These are phyloP conservation scores for Liriodendron chinense DNA, from an alignment of 164 flowering plant genomes.

Conservation along the genomic window DNA sequence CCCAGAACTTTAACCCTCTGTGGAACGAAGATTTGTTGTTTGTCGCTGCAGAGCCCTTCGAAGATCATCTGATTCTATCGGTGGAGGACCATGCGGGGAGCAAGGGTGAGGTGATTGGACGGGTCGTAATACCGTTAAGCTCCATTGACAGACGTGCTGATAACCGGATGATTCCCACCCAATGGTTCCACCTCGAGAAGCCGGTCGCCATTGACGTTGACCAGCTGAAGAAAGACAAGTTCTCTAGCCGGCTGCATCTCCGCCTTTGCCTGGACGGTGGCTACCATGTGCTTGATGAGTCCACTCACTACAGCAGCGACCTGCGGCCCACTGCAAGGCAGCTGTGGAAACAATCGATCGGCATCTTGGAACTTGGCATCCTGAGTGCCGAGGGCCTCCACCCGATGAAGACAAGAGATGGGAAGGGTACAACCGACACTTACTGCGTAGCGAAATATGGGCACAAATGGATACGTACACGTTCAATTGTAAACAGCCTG, in stretches of 20 bases:
- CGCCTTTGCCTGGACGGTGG: constrained; percentile 91
- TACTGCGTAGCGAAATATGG: constrained; percentile 92
- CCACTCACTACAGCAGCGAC: constrained; percentile 88
- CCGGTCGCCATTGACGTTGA: constrained; percentile 68
- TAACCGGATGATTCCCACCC: constrained; percentile 65
- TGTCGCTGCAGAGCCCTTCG: constrained; percentile 94
- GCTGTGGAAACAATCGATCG: constrained; percentile 79
- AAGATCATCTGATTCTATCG: constrained; percentile 69
- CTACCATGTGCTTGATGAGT: constrained; percentile 92
- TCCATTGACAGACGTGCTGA: constrained; percentile 80
- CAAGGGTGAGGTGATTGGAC: constrained; percentile 85
- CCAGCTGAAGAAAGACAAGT: constrained; percentile 76
- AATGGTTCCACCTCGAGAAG: constrained; percentile 84
- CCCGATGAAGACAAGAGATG: constrained; percentile 86
- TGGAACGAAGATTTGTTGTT: constrained; percentile 92
- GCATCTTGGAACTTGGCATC: constrained; percentile 82
- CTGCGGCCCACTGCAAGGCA: constrained; percentile 91
- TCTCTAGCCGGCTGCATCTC: constrained; percentile 71
- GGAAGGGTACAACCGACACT: constrained; percentile 78
- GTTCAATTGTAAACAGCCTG: constrained; percentile 62
- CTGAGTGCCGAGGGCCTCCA: constrained; percentile 72
- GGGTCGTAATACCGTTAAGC: constrained; percentile 59
- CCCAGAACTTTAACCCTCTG: constrained; percentile 52
- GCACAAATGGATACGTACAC: constrained; percentile 83
- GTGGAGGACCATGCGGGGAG: constrained; percentile 84